A percentile compares a stretch with the other conserved stretches of the same genome.
Conservation (phyloP, 1,284 basidiomycete species). For the Irpex lacteus region DNA sequence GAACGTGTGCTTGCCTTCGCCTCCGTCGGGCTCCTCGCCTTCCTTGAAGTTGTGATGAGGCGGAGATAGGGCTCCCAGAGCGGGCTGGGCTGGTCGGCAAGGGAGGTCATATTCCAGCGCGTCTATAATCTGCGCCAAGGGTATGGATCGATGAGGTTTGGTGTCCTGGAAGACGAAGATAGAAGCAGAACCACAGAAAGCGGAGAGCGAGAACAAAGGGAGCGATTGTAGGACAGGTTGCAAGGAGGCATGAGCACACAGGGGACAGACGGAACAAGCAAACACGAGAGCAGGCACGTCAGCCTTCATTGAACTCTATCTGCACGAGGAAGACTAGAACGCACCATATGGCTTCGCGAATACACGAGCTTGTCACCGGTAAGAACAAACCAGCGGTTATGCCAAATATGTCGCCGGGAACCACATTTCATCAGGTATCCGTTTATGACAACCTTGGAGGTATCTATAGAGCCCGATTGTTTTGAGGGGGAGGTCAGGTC, state of each 20-base stretch:
- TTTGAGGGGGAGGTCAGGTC: slow-evolving; percentile 20
- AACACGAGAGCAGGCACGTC: slow-evolving; percentile 8
- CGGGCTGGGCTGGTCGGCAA: slow-evolving; percentile 29
- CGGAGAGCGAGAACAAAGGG: not conserved
- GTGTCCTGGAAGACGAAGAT: slow-evolving; percentile 57
- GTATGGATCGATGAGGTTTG: slow-evolving; percentile 84
- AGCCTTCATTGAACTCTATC: slow-evolving; percentile 14
- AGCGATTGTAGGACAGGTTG: not conserved
- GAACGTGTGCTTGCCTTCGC: slow-evolving; percentile 71
- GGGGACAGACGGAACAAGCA: slow-evolving; percentile 2
- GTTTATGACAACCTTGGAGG: slow-evolving; percentile 73
- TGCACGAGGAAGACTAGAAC: slow-evolving; percentile 27
- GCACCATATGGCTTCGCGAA: slow-evolving; percentile 86
- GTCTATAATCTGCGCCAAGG: slow-evolving; percentile 85
- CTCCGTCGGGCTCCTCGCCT: slow-evolving; percentile 41
- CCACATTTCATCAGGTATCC: slow-evolving; percentile 99
- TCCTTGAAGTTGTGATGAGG: slow-evolving; percentile 26
- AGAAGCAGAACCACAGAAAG: slow-evolving; percentile 15
- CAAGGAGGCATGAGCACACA: not conserved
- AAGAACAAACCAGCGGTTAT: slow-evolving; percentile 91
- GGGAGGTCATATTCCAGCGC: slow-evolving; percentile 84
- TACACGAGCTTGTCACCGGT: slow-evolving; percentile 82
- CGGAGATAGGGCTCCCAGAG: slow-evolving; percentile 32
- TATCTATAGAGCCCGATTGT: slow-evolving; percentile 42
- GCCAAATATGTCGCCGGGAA: slow-evolving; percentile 89